These are phyloP conservation scores for Cnidoscolus chayamansa DNA, from an alignment of 441 rosid species.

Conservation along the genomic window DNA sequence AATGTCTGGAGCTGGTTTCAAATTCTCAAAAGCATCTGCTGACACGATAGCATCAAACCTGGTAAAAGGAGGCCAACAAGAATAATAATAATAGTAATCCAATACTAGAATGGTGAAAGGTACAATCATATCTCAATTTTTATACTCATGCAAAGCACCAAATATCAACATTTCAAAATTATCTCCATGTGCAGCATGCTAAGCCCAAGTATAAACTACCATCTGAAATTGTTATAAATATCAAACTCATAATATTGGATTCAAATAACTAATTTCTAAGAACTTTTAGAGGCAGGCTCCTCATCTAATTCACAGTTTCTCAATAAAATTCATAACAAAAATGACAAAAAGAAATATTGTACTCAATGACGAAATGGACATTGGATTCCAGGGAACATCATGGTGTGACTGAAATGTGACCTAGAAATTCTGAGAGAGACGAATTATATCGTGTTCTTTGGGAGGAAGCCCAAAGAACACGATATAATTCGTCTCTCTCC, in stretches of 20 bases:
- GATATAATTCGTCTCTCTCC: too few species aligned
- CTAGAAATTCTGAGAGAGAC: neutral
- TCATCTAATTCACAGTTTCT: neutral
- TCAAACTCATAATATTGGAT: neutral
- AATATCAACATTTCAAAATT: neutral
- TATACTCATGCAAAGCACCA: neutral
- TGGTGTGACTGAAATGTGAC: neutral
- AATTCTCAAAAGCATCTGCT: constrained; percentile 94
- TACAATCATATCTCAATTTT: constrained; percentile 3
- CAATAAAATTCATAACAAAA: neutral
- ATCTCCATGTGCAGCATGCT: too few species aligned
- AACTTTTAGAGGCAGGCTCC: neutral
- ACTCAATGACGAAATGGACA: neutral
- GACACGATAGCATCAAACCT: constrained; percentile 98
- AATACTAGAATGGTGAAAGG: neutral
- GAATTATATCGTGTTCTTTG: neutral
- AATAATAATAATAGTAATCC: constrained; percentile 13
- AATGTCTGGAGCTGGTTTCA: constrained; percentile 96
- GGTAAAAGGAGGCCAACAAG: constrained; percentile 28
- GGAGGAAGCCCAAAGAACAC: neutral
- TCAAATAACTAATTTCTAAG: neutral
- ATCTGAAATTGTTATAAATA: neutral
- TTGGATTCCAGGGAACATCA: neutral
- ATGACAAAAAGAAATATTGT: neutral
- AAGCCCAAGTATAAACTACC: too few species aligned